Conservation (phyloP, 768 basidiomycete species). For the Panaeolus papilionaceus region DNA sequence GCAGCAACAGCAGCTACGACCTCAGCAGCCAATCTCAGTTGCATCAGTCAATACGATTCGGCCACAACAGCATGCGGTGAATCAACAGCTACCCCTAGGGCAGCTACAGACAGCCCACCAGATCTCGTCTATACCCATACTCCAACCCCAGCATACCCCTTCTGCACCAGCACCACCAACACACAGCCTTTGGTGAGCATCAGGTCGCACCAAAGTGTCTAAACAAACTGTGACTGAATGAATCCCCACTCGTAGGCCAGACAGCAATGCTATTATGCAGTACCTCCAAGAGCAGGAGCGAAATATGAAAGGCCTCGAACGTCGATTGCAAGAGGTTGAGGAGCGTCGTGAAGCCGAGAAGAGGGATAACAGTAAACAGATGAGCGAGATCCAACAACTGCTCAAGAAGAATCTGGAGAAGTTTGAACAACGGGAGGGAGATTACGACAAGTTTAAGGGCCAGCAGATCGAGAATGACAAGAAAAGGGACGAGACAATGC, state of each 20-base stretch:
- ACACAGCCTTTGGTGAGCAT: slow-evolving; percentile 10
- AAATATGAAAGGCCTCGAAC: neutral
- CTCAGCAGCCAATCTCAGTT: slow-evolving; percentile 7
- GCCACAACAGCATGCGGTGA: neutral
- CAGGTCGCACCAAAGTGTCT: slow-evolving; percentile 5
- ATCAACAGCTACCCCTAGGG: neutral
- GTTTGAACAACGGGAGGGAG: neutral
- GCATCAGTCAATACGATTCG: neutral
- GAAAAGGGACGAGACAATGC: neutral
- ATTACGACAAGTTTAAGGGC: neutral
- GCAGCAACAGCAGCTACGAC: neutral
- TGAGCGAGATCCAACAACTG: neutral
- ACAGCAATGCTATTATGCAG: slow-evolving; percentile 21
- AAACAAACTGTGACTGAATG: slow-evolving; percentile 9
- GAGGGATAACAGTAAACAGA: neutral
- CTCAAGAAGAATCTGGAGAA: slow-evolving; percentile 6
- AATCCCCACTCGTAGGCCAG: slow-evolving; percentile 39
- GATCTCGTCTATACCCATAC: slow-evolving; percentile 6
- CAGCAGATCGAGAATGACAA: slow-evolving; percentile 8
- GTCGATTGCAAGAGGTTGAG: neutral
- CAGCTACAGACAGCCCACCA: neutral
- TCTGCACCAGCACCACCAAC: slow-evolving; percentile 15
- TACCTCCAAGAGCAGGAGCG: neutral
- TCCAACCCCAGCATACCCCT: neutral
- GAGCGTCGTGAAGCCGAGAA: neutral